Conservation (phyloP, 306 rosid genomes). For the Prunus kanzakura region DNA sequence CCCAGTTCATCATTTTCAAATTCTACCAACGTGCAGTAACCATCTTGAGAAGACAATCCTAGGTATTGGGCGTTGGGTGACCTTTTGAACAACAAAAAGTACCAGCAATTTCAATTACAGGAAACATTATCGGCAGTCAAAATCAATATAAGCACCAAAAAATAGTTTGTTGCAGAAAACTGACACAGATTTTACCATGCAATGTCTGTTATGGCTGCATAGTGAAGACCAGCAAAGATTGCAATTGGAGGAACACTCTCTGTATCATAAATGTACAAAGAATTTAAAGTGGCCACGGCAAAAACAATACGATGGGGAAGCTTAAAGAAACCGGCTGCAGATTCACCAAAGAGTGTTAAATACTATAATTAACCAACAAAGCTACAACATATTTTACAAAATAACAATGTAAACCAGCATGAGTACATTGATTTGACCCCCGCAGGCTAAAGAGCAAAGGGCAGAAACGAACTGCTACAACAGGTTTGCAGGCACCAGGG, state of each 20-base stretch:
- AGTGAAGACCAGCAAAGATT: constrained; percentile 82
- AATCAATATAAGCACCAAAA: constrained; percentile 18
- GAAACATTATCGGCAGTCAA: constrained; percentile 2
- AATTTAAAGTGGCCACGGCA: constrained; percentile 87
- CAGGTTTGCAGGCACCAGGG: constrained; percentile 83
- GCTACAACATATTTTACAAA: background rate
- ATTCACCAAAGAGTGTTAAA: constrained; percentile 22
- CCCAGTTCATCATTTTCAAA: constrained; percentile 84
- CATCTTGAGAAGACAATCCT: constrained; percentile 93
- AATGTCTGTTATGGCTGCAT: constrained; percentile 87
- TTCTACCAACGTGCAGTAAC: constrained; percentile 82
- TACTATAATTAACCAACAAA: constrained; percentile 7
- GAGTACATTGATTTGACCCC: constrained; percentile 61
- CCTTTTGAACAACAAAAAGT: constrained; percentile 43
- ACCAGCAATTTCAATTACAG: constrained; percentile 23
- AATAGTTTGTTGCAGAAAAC: constrained; percentile 12
- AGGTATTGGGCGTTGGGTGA: constrained; percentile 76
- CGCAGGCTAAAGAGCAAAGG: constrained; percentile 62
- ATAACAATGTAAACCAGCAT: constrained; percentile 10
- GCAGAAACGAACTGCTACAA: constrained; percentile 83
- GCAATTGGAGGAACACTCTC: constrained; percentile 77
- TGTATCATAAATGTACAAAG: constrained; percentile 77
- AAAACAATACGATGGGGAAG: constrained; percentile 87
- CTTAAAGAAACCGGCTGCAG: constrained; percentile 70
- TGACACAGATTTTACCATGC: constrained; percentile 55